These are phyloP conservation scores for Coemansia sp. DNA, from an alignment of 192 early-diverging fungal species.

Conservation along the genomic window DNA sequence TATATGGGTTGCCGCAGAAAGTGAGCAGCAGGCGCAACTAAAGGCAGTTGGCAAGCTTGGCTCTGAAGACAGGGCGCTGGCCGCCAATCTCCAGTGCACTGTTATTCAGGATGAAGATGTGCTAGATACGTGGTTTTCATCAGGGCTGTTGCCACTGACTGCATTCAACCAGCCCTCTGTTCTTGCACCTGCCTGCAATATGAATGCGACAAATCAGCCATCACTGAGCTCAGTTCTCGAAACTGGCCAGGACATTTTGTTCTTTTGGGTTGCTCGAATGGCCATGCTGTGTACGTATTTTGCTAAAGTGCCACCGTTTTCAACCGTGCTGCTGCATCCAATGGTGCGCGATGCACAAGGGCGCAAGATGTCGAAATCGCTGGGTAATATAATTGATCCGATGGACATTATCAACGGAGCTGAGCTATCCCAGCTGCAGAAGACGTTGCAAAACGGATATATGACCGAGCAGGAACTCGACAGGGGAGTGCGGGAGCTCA, in stretches of 20 bases:
- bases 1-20: slow-evolving; percentile 42
- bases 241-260: slow-evolving; percentile 95
- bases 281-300: slow-evolving; percentile 91
- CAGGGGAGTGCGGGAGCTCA: slow-evolving; percentile 62
- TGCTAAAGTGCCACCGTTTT: slow-evolving; percentile 78
- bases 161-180: slow-evolving; percentile 31
- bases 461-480: slow-evolving; percentile 74
- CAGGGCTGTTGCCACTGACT: slow-evolving; percentile 87
- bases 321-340: slow-evolving; percentile 85
- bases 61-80: background rate
- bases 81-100: background rate
- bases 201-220: background rate
- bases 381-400: slow-evolving; percentile 79
- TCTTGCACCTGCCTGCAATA: background rate
- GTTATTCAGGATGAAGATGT: slow-evolving; percentile 77
- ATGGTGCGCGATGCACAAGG: slow-evolving; percentile 76
- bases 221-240: slow-evolving; percentile 79
- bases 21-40: slow-evolving; percentile 25
- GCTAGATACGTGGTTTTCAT: slow-evolving; percentile 98
- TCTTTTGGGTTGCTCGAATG: slow-evolving; percentile 99
- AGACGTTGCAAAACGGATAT: slow-evolving; percentile 69
- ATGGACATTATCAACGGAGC: slow-evolving; percentile 69
- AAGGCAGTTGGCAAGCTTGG: slow-evolving; percentile 31
- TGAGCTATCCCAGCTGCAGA: slow-evolving; percentile 59
- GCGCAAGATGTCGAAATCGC: slow-evolving; percentile 81